phyloP scores from a whole-genome alignment of 2,329 filamentous ascomycete genomes.

The Xylariaceae sp. region DNA sequence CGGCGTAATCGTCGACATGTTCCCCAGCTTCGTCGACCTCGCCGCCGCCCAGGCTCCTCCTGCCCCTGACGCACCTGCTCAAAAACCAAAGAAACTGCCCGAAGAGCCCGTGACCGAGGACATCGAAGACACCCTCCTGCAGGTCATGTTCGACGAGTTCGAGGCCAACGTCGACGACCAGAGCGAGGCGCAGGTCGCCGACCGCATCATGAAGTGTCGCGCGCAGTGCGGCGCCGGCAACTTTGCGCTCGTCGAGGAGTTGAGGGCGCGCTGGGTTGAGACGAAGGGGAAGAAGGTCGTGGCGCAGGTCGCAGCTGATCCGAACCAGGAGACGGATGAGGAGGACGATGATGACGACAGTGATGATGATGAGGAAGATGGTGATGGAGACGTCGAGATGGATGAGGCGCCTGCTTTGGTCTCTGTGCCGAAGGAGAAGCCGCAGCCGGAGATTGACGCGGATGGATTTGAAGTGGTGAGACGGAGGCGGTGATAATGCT shows the following conservation, averaged over 20 bases:
- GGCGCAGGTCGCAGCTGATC: conserved; percentile 28
- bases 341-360: conserved; percentile 55
- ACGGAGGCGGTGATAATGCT: conserved; percentile 49
- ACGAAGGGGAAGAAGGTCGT: conserved; percentile 55
- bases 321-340: conserved; percentile 41
- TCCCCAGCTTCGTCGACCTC: conserved; percentile 57
- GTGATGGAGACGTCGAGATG: conserved; percentile 57
- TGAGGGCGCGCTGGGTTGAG: conserved; percentile 59
- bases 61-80: background rate
- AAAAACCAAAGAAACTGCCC: conserved; percentile 19
- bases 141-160: conserved; percentile 95
- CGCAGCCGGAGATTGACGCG: conserved; percentile 68
- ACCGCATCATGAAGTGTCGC: conserved; percentile 63
- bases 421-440: conserved; percentile 53
- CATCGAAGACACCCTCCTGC: conserved; percentile 76
- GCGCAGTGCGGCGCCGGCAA: conserved; percentile 60
- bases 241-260: conserved; percentile 57
- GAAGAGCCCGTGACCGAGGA: conserved; percentile 67
- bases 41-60: conserved; percentile 29
- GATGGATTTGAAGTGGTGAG: conserved; percentile 75
- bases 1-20: conserved; percentile 76
- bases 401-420: conserved; percentile 62
- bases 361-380: conserved; percentile 47
- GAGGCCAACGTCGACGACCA: conserved; percentile 90
- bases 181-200: conserved; percentile 68